Base-by-base conservation (phyloP, 108 stramenopile genomes). In the Cyclostephanos invisitatus region DNA sequence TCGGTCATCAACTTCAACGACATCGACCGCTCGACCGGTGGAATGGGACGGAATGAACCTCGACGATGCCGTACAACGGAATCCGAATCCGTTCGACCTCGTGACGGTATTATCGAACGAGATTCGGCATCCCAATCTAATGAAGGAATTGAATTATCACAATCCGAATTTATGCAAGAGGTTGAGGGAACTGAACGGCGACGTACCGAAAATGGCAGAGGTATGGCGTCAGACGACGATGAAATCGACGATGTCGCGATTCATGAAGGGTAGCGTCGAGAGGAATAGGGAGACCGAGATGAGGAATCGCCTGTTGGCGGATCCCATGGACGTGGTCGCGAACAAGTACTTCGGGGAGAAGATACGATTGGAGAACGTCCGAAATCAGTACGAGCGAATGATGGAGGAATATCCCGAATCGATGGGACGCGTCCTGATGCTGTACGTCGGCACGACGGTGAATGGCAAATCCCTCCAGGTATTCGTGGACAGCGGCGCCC, bases 401-500 rank as follows among this genome's bases (percentile, higher is more conserved):
- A 94, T 98, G 96, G 90, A 99, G 70, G 95, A 97, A 63, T 92
- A 92, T 72, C 97, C 98, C 12, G 98, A 99, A 76, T 72, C 83
- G 29, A 94, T 99, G 89, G 96, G 92, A 14, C 68, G 84, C 0
- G 97, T 99, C 2, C 64, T 93, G 9, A 99, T 99, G 98, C 83
- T 99, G 56, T 99, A 99, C 77, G 84, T 99, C 27, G 84, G 91
- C 68, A 87, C 92, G 46, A 83, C 86, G 50, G 96, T 97, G 37
- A 96, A 96, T 68, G 75, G 73, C 9, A 84, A 91, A 49, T 73
- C 83, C 3, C 50, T 98, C 7, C 94, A 96, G 62, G 91, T 96
- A 24, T 99, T 99, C 84, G 97, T 98, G 15, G 98, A 99, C 78
- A 83, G 81, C 47, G 98, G 98, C 8, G 98, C 98, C 27, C 98